phyloP scores from a whole-genome alignment of 306 rosid genomes.

The Elaeagnus macrophylla region DNA sequence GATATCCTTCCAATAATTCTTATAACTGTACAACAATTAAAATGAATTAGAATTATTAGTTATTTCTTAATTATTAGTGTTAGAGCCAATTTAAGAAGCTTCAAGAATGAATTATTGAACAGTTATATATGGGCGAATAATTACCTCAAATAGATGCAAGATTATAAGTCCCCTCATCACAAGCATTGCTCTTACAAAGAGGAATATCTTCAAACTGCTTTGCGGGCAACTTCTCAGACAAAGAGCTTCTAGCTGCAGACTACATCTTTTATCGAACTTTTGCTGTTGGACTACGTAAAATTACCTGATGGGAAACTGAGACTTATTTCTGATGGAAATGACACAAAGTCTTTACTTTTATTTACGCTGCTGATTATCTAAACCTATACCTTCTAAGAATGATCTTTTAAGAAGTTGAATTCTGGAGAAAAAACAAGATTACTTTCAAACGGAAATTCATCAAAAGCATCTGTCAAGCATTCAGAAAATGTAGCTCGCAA shows the following conservation, averaged over 20 bases:
- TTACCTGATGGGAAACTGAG: slow-evolving; percentile 22
- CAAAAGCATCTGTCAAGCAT: slow-evolving; percentile 22
- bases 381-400: slow-evolving; percentile 23
- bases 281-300: slow-evolving; percentile 42
- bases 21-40: too few relatives aligned
- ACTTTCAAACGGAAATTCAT: slow-evolving; percentile 23
- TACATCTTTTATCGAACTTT: slow-evolving; percentile 64
- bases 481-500: slow-evolving; percentile 18
- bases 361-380: slow-evolving; percentile 11
- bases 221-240: too few relatives aligned
- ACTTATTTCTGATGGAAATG: slow-evolving; percentile 10
- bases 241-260: slow-evolving; percentile 55
- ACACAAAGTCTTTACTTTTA: slow-evolving; percentile 15
- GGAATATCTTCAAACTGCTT: too few relatives aligned
- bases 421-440: slow-evolving; percentile 14
- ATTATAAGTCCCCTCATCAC: too few relatives aligned
- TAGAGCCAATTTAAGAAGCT: too few relatives aligned
- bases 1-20: too few relatives aligned
- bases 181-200: too few relatives aligned
- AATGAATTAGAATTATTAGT: too few relatives aligned
- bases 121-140: too few relatives aligned
- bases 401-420: slow-evolving; percentile 44
- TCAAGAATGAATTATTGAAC: too few relatives aligned
- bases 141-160: too few relatives aligned
- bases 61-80: too few relatives aligned